Evolutionary conservation across 257 asterid species (phyloP).

Genomic region (Penstemon newberryi): DNA sequence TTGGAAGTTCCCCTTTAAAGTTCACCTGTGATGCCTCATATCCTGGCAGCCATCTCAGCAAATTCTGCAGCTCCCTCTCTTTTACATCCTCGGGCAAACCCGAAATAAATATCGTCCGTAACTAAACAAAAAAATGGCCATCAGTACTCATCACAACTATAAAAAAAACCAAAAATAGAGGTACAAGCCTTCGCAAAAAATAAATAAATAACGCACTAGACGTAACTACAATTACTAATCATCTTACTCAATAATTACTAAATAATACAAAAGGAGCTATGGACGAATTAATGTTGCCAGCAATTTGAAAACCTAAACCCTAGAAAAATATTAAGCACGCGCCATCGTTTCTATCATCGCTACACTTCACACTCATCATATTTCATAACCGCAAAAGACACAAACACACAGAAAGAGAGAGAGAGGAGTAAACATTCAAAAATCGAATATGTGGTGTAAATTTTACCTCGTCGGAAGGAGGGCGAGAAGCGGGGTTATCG

Average conservation of each 20-base stretch:
- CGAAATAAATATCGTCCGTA: constrained; percentile 85
- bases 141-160: neutral
- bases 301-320: neutral
- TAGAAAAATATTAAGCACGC: neutral
- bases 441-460: too few species aligned
- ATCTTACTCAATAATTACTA: neutral
- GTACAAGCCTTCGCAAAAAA: neutral
- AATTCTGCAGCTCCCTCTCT: constrained; percentile 95
- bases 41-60: constrained; percentile 95
- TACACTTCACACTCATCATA: too few species aligned
- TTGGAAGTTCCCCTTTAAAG: constrained; percentile 92
- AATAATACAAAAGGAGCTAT: neutral
- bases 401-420: too few species aligned
- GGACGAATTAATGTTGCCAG: neutral
- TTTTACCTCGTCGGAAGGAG: constrained; percentile 37
- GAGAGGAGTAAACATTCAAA: too few species aligned
- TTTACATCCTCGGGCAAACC: constrained; percentile 97
- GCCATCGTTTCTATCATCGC: too few species aligned
- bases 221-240: neutral
- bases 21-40: constrained; percentile 99
- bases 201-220: neutral
- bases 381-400: too few species aligned
- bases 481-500: constrained; percentile 37
- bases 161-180: neutral
- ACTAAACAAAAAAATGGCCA: constrained; percentile 28